Evolutionary conservation across 257 asterid genomes (phyloP).

Genomic region (Solanum sitiens): DNA sequence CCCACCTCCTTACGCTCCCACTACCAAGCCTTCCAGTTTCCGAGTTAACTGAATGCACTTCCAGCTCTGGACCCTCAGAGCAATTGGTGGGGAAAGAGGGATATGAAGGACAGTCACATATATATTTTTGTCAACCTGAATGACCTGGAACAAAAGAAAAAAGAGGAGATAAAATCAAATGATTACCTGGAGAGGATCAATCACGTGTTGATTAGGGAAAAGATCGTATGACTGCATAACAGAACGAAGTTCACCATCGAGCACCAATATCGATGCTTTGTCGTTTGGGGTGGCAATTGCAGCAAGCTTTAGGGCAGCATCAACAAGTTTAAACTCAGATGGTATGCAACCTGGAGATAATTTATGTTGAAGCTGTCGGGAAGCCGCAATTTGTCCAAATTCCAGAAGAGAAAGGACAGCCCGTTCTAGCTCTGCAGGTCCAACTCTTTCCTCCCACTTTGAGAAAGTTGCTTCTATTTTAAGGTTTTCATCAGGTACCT

Average conservation of each 20-base stretch:
- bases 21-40: neutral
- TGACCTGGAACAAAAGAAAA: neutral
- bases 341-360: slow-evolving; percentile 73
- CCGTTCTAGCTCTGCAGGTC: slow-evolving; percentile 72
- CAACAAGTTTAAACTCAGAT: slow-evolving; percentile 58
- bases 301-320: slow-evolving; percentile 80
- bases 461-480: slow-evolving; percentile 65
- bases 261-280: slow-evolving; percentile 27
- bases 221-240: slow-evolving; percentile 44
- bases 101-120: neutral
- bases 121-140: neutral
- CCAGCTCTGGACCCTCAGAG: neutral
- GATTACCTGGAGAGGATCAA: slow-evolving; percentile 81
- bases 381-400: slow-evolving; percentile 85
- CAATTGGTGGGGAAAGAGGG: neutral
- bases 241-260: slow-evolving; percentile 52
- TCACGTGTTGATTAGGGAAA: slow-evolving; percentile 32
- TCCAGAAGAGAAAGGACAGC: slow-evolving; percentile 96
- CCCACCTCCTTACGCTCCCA: neutral
- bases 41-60: neutral
- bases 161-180: neutral
- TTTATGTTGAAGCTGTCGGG: slow-evolving; percentile 85
- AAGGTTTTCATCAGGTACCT: slow-evolving; percentile 47
- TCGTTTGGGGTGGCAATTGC: slow-evolving; percentile 62
- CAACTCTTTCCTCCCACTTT: slow-evolving; percentile 94